Percentiles rank a stretch among this genome's conserved stretches.
Conservation (phyloP, 2,329 filamentous ascomycete genomes). For the Xylariaceae sp. region DNA sequence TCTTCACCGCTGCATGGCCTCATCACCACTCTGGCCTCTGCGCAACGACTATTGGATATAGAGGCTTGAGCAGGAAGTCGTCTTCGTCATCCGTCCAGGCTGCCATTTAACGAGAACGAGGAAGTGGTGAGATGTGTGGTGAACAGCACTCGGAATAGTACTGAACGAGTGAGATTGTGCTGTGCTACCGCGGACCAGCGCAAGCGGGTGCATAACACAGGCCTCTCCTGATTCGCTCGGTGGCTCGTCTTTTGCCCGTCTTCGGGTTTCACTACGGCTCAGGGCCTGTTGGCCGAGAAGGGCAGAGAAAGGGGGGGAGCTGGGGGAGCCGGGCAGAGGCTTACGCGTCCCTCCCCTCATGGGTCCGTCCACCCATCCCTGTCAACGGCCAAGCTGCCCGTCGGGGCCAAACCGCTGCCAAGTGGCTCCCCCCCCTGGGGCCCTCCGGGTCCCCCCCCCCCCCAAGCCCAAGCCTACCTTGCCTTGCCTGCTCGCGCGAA, state of each 20-base stretch:
- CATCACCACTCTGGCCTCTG: too few species aligned
- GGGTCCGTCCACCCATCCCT: constrained; percentile 16
- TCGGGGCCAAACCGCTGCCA: constrained; percentile 7
- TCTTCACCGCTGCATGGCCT: too few species aligned
- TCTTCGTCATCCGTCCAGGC: too few species aligned
- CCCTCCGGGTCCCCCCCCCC: too few species aligned
- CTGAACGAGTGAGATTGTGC: neutral
- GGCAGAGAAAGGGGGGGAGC: constrained; percentile 6
- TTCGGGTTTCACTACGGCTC: constrained; percentile 1
- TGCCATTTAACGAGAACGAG: too few species aligned
- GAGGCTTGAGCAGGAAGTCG: too few species aligned
- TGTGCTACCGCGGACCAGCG: neutral
- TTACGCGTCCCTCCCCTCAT: constrained; percentile 30
- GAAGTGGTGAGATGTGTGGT: neutral
- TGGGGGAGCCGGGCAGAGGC: constrained; percentile 11
- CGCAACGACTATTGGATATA: too few species aligned
- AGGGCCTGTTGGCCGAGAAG: constrained; percentile 2
- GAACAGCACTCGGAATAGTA: neutral
- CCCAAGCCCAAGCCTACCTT: neutral
- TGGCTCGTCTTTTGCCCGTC: neutral
- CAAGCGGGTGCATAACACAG: too few species aligned
- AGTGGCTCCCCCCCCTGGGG: neutral
- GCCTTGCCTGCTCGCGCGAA: neutral
- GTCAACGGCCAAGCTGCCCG: constrained; percentile 12
- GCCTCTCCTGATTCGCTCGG: neutral